A percentile compares a stretch with the other conserved stretches of the same genome.
Conservation (phyloP, 2,329 filamentous ascomycete species). For the Talaromyces marneffei region DNA sequence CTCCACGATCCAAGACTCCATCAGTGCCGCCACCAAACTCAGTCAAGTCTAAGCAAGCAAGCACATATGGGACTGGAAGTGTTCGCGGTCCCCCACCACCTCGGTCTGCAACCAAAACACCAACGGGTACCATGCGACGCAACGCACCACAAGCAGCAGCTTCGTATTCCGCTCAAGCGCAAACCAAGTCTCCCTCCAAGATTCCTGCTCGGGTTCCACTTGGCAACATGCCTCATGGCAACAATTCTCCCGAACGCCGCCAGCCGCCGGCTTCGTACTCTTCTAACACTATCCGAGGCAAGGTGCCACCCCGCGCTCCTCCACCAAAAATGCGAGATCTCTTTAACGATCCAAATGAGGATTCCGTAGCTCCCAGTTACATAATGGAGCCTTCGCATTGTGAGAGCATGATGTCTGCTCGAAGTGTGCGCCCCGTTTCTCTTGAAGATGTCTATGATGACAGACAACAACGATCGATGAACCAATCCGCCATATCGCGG, state of each 20-base stretch:
- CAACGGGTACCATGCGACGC: conserved; percentile 38
- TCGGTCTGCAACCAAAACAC: conserved; percentile 44
- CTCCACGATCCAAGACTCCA: conserved; percentile 48
- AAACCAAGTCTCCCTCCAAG: conserved; percentile 42
- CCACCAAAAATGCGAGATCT: conserved; percentile 92
- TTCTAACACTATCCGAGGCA: conserved; percentile 41
- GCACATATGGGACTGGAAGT: conserved; percentile 26
- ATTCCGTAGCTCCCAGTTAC: conserved; percentile 22
- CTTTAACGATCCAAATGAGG: conserved; percentile 48
- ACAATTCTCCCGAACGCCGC: conserved; percentile 75
- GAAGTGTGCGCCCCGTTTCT: conserved; percentile 53
- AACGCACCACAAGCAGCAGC: conserved; percentile 24
- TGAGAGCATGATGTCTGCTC: conserved; percentile 44
- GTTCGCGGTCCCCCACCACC: conserved; percentile 38
- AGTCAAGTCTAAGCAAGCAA: conserved; percentile 24
- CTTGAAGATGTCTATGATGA: conserved; percentile 88
- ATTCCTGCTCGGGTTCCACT: conserved; percentile 45
- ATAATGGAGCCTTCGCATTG: conserved; percentile 43
- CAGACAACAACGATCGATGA: conserved; percentile 43
- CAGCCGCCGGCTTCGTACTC: conserved; percentile 39
- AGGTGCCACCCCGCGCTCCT: conserved; percentile 48
- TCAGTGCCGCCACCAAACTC: conserved; percentile 29
- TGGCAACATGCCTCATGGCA: conserved; percentile 45
- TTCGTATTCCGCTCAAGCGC: conserved; percentile 1
- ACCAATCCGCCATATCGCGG: conserved; percentile 35